Percentiles rank a stretch among this genome's conserved stretches.
Evolutionary conservation across 257 asterid species (phyloP).

Genomic region (Solanum gracilifrons): DNA sequence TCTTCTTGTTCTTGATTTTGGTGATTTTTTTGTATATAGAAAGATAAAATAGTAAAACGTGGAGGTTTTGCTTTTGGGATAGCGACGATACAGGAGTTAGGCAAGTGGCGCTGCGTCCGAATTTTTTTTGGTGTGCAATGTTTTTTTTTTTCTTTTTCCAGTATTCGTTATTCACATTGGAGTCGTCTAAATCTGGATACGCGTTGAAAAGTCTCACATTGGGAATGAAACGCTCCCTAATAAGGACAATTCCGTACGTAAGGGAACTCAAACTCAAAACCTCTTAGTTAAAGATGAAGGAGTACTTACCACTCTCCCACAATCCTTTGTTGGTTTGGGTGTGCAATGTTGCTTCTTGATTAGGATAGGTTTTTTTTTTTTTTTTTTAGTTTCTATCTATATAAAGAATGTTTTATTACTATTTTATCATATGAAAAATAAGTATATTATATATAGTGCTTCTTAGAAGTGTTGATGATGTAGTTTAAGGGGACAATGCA

Average conservation of each 20-base stretch:
- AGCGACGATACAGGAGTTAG: not conserved
- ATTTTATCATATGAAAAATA: not conserved
- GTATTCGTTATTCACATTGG: too few relatives aligned
- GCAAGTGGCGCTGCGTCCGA: not conserved
- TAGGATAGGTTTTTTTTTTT: not conserved
- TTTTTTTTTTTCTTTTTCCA: not conserved
- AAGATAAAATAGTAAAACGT: not conserved
- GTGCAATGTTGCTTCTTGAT: not conserved
- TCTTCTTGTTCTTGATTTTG: not conserved
- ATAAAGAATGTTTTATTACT: not conserved
- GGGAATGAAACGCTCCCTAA: too few relatives aligned
- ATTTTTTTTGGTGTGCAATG: not conserved
- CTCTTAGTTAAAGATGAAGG: not conserved
- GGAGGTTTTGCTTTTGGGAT: not conserved
- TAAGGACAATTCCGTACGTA: too few relatives aligned
- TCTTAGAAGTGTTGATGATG: too few relatives aligned
- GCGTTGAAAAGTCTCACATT: too few relatives aligned
- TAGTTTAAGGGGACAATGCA: too few relatives aligned
- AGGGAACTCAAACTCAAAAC: too few relatives aligned
- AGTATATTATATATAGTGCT: not conserved
- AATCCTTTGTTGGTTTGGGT: not conserved
- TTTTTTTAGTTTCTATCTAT: not conserved
- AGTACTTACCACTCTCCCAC: too few relatives aligned
- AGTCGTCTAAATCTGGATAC: accelerated
- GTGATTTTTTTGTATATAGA: too few relatives aligned